Evolutionary conservation across 495 filamentous ascomycete species (phyloP).

Genomic region (Tuber microsphaerosporum): DNA sequence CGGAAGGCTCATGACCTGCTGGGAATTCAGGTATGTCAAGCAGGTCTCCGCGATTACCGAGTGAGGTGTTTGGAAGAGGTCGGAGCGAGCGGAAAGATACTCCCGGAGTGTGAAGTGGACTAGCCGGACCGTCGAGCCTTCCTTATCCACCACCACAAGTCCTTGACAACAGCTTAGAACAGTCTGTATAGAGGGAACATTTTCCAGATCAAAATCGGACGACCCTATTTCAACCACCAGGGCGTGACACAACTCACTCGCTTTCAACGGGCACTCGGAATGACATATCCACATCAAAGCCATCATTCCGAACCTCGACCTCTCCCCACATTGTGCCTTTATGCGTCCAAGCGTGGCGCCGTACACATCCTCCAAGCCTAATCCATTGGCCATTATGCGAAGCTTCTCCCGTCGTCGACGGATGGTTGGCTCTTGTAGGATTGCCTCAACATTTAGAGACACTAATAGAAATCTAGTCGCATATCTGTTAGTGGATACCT

Average conservation of each 20-base stretch:
- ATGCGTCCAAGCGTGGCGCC: not conserved
- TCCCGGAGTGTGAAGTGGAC: not conserved
- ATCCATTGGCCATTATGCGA: not conserved
- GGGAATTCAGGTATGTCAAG: not conserved
- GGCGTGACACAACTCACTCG: not conserved
- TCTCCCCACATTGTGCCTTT: not conserved
- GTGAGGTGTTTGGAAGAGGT: not conserved
- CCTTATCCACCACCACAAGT: not conserved
- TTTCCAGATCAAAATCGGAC: not conserved
- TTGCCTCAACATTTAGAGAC: not conserved
- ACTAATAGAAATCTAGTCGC: not conserved
- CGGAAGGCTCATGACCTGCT: not conserved
- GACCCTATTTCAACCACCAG: not conserved
- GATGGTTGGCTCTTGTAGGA: not conserved
- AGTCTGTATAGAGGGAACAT: not conserved
- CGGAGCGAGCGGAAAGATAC: not conserved
- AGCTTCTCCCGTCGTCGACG: not conserved
- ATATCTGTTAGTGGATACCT: not conserved
- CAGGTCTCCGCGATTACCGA: not conserved
- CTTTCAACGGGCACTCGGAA: not conserved
- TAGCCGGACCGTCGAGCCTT: not conserved
- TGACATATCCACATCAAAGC: not conserved
- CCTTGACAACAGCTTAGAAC: not conserved
- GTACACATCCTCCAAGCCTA: not conserved
- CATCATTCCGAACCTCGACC: not conserved